phyloP scores from a whole-genome alignment of 2,329 filamentous ascomycete species.

The Lasiodiplodia sp. region DNA sequence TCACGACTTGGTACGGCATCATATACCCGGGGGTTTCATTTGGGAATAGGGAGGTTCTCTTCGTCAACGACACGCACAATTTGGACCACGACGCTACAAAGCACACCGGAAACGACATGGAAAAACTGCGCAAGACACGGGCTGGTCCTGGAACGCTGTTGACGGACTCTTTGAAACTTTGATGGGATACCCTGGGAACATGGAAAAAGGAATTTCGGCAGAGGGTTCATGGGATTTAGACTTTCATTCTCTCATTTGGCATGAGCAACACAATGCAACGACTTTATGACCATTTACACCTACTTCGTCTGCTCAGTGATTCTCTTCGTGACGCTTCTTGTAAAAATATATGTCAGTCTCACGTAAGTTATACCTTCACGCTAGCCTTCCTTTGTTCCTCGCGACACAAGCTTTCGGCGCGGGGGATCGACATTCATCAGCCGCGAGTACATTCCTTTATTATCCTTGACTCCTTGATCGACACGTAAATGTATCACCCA shows the following conservation, averaged over 20 bases:
- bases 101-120: background rate
- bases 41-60: background rate
- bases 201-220: background rate
- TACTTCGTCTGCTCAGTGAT: background rate
- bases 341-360: no score
- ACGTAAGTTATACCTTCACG: no score
- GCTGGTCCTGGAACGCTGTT: slow-evolving; percentile 14
- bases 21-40: slow-evolving; percentile 13
- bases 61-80: slow-evolving; percentile 12
- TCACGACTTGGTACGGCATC: background rate
- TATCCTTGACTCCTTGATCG: background rate
- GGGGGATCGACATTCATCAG: background rate
- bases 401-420: background rate
- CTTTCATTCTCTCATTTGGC: background rate
- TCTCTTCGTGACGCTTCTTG: background rate
- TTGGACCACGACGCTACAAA: background rate
- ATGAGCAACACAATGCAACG: slow-evolving; percentile 9
- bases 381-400: background rate
- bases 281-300: slow-evolving; percentile 1
- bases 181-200: slow-evolving; percentile 10
- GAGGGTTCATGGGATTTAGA: slow-evolving; percentile 7
- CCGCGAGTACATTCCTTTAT: background rate
- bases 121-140: slow-evolving; percentile 1
- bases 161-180: background rate
- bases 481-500: background rate